Evolutionary conservation across 2,329 filamentous ascomycete species (phyloP).

Genomic region (Curvularia spicifera): DNA sequence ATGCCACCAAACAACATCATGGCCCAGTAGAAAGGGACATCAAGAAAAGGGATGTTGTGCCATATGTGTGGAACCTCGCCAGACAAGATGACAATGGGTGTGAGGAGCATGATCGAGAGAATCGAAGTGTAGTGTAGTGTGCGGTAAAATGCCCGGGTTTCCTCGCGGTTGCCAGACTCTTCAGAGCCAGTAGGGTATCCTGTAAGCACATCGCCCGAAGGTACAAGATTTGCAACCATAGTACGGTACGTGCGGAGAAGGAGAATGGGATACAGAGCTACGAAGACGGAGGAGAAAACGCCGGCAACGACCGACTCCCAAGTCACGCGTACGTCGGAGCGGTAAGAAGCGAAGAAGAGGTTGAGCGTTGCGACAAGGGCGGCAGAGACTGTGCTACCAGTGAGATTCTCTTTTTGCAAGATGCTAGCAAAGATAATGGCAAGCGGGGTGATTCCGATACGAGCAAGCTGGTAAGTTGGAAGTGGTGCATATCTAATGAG

Average conservation of each 20-base stretch:
- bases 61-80: slow-evolving; percentile 58
- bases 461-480: slow-evolving; percentile 60
- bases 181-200: slow-evolving; percentile 46
- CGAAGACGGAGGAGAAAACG: slow-evolving; percentile 60
- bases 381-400: slow-evolving; percentile 57
- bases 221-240: slow-evolving; percentile 54
- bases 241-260: slow-evolving; percentile 58
- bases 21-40: slow-evolving; percentile 63
- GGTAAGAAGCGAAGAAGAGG: slow-evolving; percentile 57
- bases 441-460: slow-evolving; percentile 59
- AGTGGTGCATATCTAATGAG: slow-evolving; percentile 56
- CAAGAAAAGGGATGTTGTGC: slow-evolving; percentile 61
- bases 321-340: slow-evolving; percentile 56
- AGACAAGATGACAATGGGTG: slow-evolving; percentile 58
- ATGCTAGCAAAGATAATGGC: slow-evolving; percentile 58
- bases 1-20: slow-evolving; percentile 58
- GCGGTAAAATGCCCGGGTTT: slow-evolving; percentile 59
- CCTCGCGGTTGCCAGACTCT: slow-evolving; percentile 50
- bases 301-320: slow-evolving; percentile 60
- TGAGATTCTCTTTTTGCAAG: slow-evolving; percentile 55
- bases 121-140: slow-evolving; percentile 60
- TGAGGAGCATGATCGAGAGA: slow-evolving; percentile 57
- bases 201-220: slow-evolving; percentile 54
- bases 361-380: slow-evolving; percentile 59
- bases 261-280: slow-evolving; percentile 59